Base-by-base conservation (phyloP, 2,329 filamentous ascomycete genomes). In the Allantophomopsis lycopodina region DNA sequence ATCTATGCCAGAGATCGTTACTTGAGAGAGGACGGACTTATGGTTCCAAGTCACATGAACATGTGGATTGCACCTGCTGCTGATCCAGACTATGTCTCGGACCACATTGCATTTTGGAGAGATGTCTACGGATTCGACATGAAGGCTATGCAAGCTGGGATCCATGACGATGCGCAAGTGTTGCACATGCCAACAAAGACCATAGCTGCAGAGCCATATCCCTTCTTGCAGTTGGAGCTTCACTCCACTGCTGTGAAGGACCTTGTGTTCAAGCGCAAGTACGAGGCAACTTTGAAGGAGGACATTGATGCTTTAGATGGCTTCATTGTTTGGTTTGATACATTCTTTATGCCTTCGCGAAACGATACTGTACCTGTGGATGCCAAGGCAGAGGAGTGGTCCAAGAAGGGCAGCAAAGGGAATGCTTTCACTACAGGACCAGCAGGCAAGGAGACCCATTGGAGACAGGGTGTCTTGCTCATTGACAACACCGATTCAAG, bases 71-170 rank as follows among this genome's bases (percentile, higher is more conserved):
- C 87, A 0, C 87, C 89, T 8, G 69, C 89, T 20, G 71, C 79
- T 11, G 86, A 94, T 56, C 65, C 73, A 0, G 83, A 86, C 40
- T 89, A 85, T 56, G 68, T 91, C 40, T 68, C 74, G 14, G 84
- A 91, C 41, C 79, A 83, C 57, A 72, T 91, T 46, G 66, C 75
- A 15, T 95, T 89, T 65, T 96, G 89, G 89, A 73, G 81, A 46
- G 77, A 91, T 51, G 83, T 96, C 5, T 95, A 96, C 59, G 89
- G 88, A 37, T 96, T 96, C 61, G 79, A 93, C 55, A 94, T 95
- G 83, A 77, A 74, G 50, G 76, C 83, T 46, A 95, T 96, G 89
- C 79, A 87, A 53, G 71, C 78, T 35, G 79, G 79, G 32, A 85
- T 89, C 42, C 77, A 82, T 52, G 78, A 89, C 44, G 87, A 94